Evolutionary conservation across 768 basidiomycete species (phyloP).

Genomic region (Astraeus odoratus): DNA sequence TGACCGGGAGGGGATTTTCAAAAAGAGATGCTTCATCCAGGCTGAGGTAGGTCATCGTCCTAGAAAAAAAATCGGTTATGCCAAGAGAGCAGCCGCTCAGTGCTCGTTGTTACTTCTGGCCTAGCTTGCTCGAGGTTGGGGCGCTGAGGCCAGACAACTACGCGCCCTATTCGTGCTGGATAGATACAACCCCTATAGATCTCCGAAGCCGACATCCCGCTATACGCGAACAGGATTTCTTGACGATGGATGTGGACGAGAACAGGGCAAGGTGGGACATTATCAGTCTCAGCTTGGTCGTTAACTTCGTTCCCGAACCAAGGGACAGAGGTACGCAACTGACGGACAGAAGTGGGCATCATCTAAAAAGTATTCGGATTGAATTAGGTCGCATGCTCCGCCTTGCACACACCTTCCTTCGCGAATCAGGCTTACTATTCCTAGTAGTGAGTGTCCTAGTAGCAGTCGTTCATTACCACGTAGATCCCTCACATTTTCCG

Average conservation of each 20-base stretch:
- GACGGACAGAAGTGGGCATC: neutral
- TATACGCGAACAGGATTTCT: conserved; percentile 83
- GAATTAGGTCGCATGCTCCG: conserved; percentile 62
- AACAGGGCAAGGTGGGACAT: conserved; percentile 62
- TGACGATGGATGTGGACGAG: conserved; percentile 48
- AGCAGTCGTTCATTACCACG: neutral
- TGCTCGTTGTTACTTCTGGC: neutral
- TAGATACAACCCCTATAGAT: conserved; percentile 72
- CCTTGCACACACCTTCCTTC: conserved; percentile 51
- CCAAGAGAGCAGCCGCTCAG: neutral
- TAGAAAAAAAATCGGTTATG: too few species aligned
- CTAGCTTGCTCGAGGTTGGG: conserved; percentile 82
- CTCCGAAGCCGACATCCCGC: conserved; percentile 75
- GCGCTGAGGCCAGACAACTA: conserved; percentile 85
- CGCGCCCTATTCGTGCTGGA: conserved; percentile 57
- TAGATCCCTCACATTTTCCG: conserved; percentile 7
- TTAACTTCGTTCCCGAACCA: conserved; percentile 81
- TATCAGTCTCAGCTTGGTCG: conserved; percentile 80
- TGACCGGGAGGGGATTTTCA: conserved; percentile 45
- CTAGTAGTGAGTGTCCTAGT: conserved; percentile 47
- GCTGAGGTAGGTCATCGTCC: conserved; percentile 27
- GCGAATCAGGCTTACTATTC: conserved; percentile 53
- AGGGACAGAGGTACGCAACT: conserved; percentile 67
- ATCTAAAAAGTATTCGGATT: neutral
- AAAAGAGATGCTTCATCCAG: conserved; percentile 18